Evolutionary conservation across 192 early-diverging fungal species (phyloP), one percentile per base, ranked within the genome.

Genomic region (Rhizoclosmatium sp.): DNA sequence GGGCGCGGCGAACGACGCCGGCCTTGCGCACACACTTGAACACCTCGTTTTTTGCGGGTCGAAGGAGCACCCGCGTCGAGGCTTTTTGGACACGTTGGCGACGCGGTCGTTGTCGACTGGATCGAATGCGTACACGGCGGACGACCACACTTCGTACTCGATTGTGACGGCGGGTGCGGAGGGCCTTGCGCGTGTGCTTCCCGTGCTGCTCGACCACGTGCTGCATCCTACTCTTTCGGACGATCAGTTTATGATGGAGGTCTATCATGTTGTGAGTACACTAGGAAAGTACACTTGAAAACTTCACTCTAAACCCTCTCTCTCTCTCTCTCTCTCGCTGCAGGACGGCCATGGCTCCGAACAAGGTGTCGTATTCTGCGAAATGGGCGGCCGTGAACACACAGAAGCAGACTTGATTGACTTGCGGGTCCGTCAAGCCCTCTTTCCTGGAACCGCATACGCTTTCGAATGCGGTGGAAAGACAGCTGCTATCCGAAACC

Each of bases 21-120:
- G 95, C 10, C 85, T 93, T n/a, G 89, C 94, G 9, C 95, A 96
- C 74, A 95, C 94, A 0, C 88, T 96, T 3, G 95, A 96, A 76
- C 89, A 92, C 88, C 86, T 96, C 75, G 82, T 95, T 0, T 96
- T 96, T 65, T 94, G 92, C 75, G 95, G 95, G 16, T 95, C 94
- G 9, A 76, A 86, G 81, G 81, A 83, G 70, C 90, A 84, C 54
- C 90, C 89, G 21, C 70, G 90, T 4, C 75, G 75, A 65, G 94
- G 94, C 9, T 94, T 89, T 60, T 87, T 96, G 4, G 94, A 95
- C 71, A 86, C 86, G 65, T 64, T 90, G 2, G 93, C 93, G 14
- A 90, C 85, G 68, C 87, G 94, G 62, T 93, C 91, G 77, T 82
- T 94, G n/a, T 89, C 91, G 2, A 89, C 82, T 0, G 94, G 92